These are phyloP conservation scores for Circinella minor DNA, from an alignment of 371 early-diverging fungal species.

Conservation along the genomic window DNA sequence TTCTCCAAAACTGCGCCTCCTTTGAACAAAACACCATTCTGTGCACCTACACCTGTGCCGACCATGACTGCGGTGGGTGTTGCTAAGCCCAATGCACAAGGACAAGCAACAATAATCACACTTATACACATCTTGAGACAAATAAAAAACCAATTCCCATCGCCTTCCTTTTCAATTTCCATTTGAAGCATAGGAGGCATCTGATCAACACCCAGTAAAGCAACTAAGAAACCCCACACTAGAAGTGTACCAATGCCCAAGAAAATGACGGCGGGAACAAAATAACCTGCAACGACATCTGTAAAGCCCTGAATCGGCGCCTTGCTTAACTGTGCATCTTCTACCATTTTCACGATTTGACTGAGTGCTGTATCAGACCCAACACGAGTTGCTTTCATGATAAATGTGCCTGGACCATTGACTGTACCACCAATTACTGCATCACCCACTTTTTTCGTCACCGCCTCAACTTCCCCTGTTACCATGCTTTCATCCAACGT, in stretches of 20 bases:
- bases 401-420: slow-evolving; percentile 81
- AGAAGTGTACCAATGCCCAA: slow-evolving; percentile 78
- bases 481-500: slow-evolving; percentile 97
- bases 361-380: slow-evolving; percentile 83
- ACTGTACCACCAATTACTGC: slow-evolving; percentile 92
- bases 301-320: slow-evolving; percentile 89
- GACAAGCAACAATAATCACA: slow-evolving; percentile 96
- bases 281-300: slow-evolving; percentile 83
- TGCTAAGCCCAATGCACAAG: slow-evolving; percentile 95
- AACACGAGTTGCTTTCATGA: slow-evolving; percentile 76
- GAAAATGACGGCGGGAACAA: slow-evolving; percentile 87
- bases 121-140: slow-evolving; percentile 91
- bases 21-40: slow-evolving; percentile 89
- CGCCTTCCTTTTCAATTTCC: slow-evolving; percentile 54
- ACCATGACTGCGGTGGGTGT: slow-evolving; percentile 99
- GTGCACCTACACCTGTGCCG: slow-evolving; percentile 95
- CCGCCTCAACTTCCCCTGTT: slow-evolving; percentile 96
- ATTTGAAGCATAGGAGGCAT: slow-evolving; percentile 62
- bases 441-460: slow-evolving; percentile 74
- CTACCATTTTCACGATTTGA: slow-evolving; percentile 91
- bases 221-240: slow-evolving; percentile 75
- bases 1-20: slow-evolving; percentile 84
- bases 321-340: slow-evolving; percentile 84
- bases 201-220: slow-evolving; percentile 40
- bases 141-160: slow-evolving; percentile 77